phyloP scores from a whole-genome alignment of 345 rosid species.

The Arabis hirsuta region DNA sequence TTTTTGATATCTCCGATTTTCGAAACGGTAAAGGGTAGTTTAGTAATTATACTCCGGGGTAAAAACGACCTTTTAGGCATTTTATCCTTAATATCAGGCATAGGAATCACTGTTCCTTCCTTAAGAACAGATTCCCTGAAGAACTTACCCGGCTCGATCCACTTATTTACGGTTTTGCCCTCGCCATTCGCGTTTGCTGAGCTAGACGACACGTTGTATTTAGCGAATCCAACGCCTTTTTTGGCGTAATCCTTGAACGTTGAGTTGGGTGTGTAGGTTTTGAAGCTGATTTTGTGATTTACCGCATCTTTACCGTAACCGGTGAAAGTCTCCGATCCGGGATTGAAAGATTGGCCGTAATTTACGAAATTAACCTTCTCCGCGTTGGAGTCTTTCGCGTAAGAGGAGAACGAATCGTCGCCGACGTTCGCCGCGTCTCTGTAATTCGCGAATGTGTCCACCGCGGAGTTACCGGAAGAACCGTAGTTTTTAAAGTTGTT shows the following conservation, averaged over 20 bases:
- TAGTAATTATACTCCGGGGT: constrained; percentile 63
- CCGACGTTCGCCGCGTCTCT: constrained; percentile 65
- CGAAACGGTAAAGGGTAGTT: constrained; percentile 62
- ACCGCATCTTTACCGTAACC: constrained; percentile 61
- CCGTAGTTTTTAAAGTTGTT: constrained; percentile 72
- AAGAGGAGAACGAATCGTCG: constrained; percentile 64
- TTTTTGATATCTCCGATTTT: constrained; percentile 52
- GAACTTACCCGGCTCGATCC: constrained; percentile 93
- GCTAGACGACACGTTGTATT: constrained; percentile 45
- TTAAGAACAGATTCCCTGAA: constrained; percentile 64
- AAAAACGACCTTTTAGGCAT: constrained; percentile 89
- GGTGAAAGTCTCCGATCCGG: constrained; percentile 60
- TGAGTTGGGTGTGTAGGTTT: constrained; percentile 54
- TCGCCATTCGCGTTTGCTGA: constrained; percentile 6
- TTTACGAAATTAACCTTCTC: constrained; percentile 52
- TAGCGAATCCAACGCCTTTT: constrained; percentile 48
- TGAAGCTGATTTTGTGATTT: constrained; percentile 49
- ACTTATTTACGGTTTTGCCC: constrained; percentile 59
- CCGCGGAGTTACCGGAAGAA: constrained; percentile 51
- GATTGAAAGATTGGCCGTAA: constrained; percentile 64
- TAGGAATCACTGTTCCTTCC: constrained; percentile 65
- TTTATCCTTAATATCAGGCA: constrained; percentile 86
- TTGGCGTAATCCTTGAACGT: constrained; percentile 63
- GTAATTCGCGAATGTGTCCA: constrained; percentile 57
- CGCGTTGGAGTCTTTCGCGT: constrained; percentile 58